Percentiles rank a stretch among this genome's conserved stretches.
phyloP scores from a whole-genome alignment of 164 flowering plant species.

The Vitis rupestris region DNA sequence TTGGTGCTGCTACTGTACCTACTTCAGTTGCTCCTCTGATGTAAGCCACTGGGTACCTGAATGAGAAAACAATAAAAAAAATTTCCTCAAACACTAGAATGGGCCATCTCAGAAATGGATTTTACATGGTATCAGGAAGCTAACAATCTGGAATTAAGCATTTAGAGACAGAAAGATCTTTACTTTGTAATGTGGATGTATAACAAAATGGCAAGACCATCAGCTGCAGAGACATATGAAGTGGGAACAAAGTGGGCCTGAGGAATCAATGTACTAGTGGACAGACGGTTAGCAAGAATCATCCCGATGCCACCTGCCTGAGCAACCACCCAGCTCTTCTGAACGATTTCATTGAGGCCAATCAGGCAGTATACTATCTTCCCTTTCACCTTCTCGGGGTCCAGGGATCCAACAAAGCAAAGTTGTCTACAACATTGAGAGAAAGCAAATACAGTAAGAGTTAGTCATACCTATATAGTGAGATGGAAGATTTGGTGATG shows the following conservation, averaged over 20 bases:
- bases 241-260: slow-evolving; percentile 1
- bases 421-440: not conserved
- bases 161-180: not conserved
- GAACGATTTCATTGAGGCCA: not conserved
- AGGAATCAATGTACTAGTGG: not conserved
- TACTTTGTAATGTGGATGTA: not conserved
- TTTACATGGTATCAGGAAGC: not conserved
- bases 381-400: not conserved
- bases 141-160: too few species aligned
- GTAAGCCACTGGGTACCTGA: too few species aligned
- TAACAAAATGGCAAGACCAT: slow-evolving; percentile 1
- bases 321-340: not conserved
- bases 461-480: too few species aligned
- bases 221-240: slow-evolving; percentile 1
- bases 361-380: not conserved
- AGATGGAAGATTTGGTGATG: not conserved
- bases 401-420: slow-evolving; percentile 6
- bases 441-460: not conserved
- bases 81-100: not conserved
- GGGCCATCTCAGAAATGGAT: too few species aligned
- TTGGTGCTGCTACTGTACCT: not conserved
- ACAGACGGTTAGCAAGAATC: not conserved
- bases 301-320: slow-evolving; percentile 6
- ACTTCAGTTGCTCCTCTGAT: too few species aligned
- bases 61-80: too few species aligned